These are phyloP conservation scores for Mallotus japonicus DNA, from an alignment of 441 rosid species.

Conservation along the genomic window DNA sequence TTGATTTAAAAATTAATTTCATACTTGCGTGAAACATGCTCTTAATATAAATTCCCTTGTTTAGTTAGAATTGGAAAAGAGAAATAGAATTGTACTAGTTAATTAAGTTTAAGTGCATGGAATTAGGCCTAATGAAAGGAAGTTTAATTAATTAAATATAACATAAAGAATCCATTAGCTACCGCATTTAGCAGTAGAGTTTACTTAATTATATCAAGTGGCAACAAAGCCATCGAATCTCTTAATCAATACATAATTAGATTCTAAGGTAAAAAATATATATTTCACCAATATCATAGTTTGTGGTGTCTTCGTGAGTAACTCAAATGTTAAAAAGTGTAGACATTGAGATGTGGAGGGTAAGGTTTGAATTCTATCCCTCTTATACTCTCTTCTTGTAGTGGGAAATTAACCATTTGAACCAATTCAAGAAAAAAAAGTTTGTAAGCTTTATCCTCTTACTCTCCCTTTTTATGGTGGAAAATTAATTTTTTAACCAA, in stretches of 20 bases:
- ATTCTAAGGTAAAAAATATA: too few species aligned
- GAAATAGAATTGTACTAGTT: background rate
- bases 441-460: too few species aligned
- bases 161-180: background rate
- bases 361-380: too few species aligned
- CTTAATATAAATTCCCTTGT: background rate
- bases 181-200: background rate
- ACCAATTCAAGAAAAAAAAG: too few species aligned
- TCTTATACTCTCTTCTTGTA: too few species aligned
- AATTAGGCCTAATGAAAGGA: background rate
- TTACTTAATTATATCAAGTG: background rate
- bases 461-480: too few species aligned
- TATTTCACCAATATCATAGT: too few species aligned
- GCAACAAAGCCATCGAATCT: background rate
- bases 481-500: too few species aligned
- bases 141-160: background rate
- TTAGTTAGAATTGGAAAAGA: background rate
- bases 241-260: background rate
- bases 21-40: constrained; percentile 4
- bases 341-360: too few species aligned
- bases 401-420: too few species aligned
- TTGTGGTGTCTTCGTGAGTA: too few species aligned
- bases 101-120: background rate
- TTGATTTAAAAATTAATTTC: background rate
- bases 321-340: too few species aligned